A percentile compares a stretch with the other conserved stretches of the same genome.
phyloP scores from a whole-genome alignment of 495 filamentous ascomycete genomes.

The Daldinia grandis region DNA sequence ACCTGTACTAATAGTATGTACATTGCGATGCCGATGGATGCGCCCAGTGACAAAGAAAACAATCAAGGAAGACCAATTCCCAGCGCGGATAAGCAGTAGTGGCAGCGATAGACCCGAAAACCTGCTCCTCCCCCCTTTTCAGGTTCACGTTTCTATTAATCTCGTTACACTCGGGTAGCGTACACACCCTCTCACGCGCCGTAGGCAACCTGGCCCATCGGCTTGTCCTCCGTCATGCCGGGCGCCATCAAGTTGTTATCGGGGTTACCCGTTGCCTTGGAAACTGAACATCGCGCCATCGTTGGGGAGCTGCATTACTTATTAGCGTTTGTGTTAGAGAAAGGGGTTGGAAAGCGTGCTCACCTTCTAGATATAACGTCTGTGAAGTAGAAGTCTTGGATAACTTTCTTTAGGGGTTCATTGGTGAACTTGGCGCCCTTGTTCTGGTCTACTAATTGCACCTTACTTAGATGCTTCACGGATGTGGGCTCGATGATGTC shows the following conservation, averaged over 20 bases:
- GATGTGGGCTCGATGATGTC: conserved; percentile 85
- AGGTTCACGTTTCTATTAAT: conserved; percentile 14
- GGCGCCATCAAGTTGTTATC: conserved; percentile 88
- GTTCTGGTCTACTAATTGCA: conserved; percentile 94
- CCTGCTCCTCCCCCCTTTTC: conserved; percentile 8
- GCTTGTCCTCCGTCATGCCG: conserved; percentile 65
- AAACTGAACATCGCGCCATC: conserved; percentile 93
- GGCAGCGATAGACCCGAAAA: conserved; percentile 32
- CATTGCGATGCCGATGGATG: conserved; percentile 34
- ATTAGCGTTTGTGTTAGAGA: conserved; percentile 39
- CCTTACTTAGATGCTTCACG: conserved; percentile 77
- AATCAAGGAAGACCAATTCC: background rate
- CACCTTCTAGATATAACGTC: conserved; percentile 94
- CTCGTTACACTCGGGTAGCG: conserved; percentile 14
- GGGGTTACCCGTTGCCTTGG: conserved; percentile 74
- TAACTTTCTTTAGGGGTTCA: conserved; percentile 77
- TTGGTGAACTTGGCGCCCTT: conserved; percentile 76
- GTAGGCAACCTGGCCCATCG: conserved; percentile 62
- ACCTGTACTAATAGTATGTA: conserved; percentile 39
- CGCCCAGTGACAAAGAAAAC: conserved; percentile 36
- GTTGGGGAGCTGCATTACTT: conserved; percentile 77
- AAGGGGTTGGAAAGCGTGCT: conserved; percentile 28
- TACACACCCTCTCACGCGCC: conserved; percentile 46
- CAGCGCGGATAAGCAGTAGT: conserved; percentile 2
- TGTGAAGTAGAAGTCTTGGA: conserved; percentile 97